A percentile compares a stretch with the other conserved stretches of the same genome.
phyloP scores from a whole-genome alignment of 345 rosid genomes.

The Citrus sinensis region DVS_A1.0 CM039164.1:26288501-26289000 shows the following conservation, averaged over 20 bases:
- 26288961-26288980: background rate
- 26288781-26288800: too few species aligned
- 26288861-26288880: too few species aligned
- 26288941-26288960: too few species aligned
- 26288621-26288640: background rate
- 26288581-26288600: background rate
- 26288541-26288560: too few species aligned
- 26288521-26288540: conserved; percentile 25
- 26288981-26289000: background rate
- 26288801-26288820: too few species aligned
- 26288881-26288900: too few species aligned
- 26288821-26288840: too few species aligned
- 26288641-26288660: conserved; percentile 6
- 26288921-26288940: too few species aligned
- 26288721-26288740: background rate
- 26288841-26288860: too few species aligned
- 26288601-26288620: background rate
- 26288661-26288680: background rate
- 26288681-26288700: background rate
- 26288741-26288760: background rate
- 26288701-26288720: background rate
- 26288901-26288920: too few species aligned
- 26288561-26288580: background rate
- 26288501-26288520: background rate
- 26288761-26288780: background rate